phyloP scores from a whole-genome alignment of 2,329 filamentous ascomycete species.

The Ophiognomonia clavigignenti-juglandacearum region DNA sequence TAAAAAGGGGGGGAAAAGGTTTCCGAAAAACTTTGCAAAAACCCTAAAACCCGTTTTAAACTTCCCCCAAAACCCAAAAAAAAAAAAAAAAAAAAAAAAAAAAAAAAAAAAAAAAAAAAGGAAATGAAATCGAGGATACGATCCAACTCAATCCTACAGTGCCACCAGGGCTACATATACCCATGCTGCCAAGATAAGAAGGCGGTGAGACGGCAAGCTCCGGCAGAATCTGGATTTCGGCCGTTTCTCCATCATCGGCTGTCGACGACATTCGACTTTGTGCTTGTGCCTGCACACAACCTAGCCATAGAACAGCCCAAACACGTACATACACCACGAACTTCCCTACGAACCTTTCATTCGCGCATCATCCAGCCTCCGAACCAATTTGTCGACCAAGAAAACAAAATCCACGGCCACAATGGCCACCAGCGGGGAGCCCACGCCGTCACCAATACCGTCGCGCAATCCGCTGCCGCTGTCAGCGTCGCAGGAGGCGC shows the following conservation, averaged over 20 bases:
- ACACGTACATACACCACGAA: neutral
- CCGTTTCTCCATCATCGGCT: constrained; percentile 1
- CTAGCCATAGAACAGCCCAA: too few species aligned
- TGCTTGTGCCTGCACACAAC: too few species aligned
- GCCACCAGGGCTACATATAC: too few species aligned
- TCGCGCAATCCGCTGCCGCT: constrained; percentile 78
- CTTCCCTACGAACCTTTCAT: neutral
- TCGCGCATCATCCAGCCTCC: neutral
- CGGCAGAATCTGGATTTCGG: constrained; percentile 14
- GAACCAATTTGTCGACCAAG: neutral
- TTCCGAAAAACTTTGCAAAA: too few species aligned
- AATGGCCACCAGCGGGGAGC: constrained; percentile 31
- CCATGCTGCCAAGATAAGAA: too few species aligned
- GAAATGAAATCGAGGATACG: too few species aligned
- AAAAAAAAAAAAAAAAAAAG: too few species aligned
- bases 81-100: too few species aligned
- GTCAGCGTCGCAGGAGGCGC: constrained; percentile 73
- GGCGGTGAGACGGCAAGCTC: constrained; percentile 10
- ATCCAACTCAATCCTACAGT: neutral
- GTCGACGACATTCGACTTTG: constrained; percentile 2
- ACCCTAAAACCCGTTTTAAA: too few species aligned
- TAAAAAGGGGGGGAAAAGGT: too few species aligned
- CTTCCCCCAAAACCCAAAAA: too few species aligned
- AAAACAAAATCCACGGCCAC: constrained; percentile 27
- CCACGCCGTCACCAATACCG: constrained; percentile 38